phyloP scores from a whole-genome alignment of 495 filamentous ascomycete genomes.

The Hamigera avellanea region DNA sequence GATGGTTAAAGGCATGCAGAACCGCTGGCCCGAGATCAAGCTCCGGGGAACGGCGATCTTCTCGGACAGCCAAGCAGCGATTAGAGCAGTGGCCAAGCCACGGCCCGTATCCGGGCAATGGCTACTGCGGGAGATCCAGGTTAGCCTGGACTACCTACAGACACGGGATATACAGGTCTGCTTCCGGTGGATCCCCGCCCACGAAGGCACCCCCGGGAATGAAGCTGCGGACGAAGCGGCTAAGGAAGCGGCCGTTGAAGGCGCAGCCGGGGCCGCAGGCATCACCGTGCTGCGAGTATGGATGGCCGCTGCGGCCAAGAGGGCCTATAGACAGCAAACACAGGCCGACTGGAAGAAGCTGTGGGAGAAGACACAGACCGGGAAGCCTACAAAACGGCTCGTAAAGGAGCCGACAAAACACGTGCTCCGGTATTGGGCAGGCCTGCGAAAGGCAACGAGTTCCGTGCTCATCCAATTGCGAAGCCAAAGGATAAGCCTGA shows the following conservation, averaged over 20 bases:
- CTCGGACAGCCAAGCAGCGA: no score
- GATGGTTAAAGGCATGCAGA: no score
- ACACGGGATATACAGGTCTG: not conserved
- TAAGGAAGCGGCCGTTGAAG: constrained; percentile 3
- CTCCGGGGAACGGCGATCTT: no score
- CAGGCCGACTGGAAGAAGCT: not conserved
- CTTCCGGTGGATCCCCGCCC: constrained; percentile 8
- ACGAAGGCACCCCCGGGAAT: constrained; percentile 9
- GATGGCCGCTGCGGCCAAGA: constrained; percentile 3
- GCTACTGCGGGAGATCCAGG: no score
- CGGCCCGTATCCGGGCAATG: no score
- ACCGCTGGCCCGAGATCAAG: no score
- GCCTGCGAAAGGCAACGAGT: constrained; percentile 10
- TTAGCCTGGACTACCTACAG: not conserved
- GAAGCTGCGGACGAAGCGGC: constrained; percentile 8
- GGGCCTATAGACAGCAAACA: not conserved
- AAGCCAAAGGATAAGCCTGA: constrained; percentile 19
- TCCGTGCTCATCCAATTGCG: constrained; percentile 19
- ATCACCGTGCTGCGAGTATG: constrained; percentile 7
- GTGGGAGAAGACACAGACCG: constrained; percentile 1
- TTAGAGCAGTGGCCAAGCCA: no score
- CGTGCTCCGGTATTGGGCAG: constrained; percentile 1
- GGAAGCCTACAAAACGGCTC: constrained; percentile 2
- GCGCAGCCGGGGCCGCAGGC: not conserved
- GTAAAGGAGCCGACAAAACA: not conserved